Evolutionary conservation across 1,284 basidiomycete species (phyloP).

Genomic region (Ceratobasidium sp.): DNA sequence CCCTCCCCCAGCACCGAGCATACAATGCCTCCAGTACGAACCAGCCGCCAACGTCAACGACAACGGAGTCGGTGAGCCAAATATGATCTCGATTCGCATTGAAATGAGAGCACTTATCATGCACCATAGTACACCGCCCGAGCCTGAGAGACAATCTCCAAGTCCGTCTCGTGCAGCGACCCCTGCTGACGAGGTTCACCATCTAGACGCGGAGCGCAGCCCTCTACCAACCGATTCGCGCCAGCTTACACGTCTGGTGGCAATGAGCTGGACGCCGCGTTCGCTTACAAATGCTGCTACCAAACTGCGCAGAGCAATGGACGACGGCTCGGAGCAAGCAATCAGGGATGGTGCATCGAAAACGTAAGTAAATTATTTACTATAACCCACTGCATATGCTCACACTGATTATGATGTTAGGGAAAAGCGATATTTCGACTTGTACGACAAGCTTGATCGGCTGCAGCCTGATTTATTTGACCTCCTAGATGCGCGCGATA

Average conservation of each 20-base stretch:
- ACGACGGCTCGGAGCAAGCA: background rate
- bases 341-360: background rate
- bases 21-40: no score
- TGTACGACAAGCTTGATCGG: background rate
- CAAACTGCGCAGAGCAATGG: background rate
- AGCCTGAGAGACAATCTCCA: no score
- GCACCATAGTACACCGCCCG: no score
- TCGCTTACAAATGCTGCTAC: background rate
- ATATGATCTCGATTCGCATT: no score
- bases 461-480: constrained; percentile 13
- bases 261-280: constrained; percentile 16
- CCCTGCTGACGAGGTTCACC: no score
- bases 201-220: background rate
- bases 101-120: no score
- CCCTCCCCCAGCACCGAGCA: no score
- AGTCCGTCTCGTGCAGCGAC: no score
- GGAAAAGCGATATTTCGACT: background rate
- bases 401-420: no score
- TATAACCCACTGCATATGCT: no score
- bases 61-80: no score
- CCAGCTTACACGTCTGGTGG: constrained; percentile 1
- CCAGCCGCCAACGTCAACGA: no score
- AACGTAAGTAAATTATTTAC: constrained; percentile 13
- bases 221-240: background rate
- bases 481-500: background rate